These are phyloP conservation scores for Teratosphaeriaceae sp. DNA, from an alignment of 2,329 filamentous ascomycete genomes.

Conservation along the genomic window DNA sequence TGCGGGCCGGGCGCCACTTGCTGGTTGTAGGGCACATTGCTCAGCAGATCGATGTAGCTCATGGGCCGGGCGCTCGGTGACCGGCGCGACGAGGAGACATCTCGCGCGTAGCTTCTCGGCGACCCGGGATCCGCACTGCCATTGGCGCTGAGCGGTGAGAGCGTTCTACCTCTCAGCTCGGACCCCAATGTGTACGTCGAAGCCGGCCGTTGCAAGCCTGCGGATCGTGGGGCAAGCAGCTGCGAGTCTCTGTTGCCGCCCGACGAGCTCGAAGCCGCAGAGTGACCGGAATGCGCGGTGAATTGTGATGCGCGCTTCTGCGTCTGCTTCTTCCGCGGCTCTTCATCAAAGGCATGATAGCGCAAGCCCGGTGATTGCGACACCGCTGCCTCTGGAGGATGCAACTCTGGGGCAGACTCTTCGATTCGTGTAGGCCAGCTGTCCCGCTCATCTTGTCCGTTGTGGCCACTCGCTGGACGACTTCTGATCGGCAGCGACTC, in stretches of 20 bases:
- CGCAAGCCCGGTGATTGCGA: constrained; percentile 40
- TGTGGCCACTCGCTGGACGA: constrained; percentile 12
- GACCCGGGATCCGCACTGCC: constrained; percentile 31
- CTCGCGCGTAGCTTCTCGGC: constrained; percentile 38
- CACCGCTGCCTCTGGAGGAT: constrained; percentile 17
- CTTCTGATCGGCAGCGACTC: constrained; percentile 16
- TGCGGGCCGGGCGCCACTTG: constrained; percentile 57
- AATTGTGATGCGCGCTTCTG: constrained; percentile 24
- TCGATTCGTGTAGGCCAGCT: constrained; percentile 16
- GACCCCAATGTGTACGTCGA: constrained; percentile 72
- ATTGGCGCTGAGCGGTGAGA: constrained; percentile 46
- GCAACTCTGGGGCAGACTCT: constrained; percentile 17
- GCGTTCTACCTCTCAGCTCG: constrained; percentile 59
- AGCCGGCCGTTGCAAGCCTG: constrained; percentile 50
- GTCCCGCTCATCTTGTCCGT: too few relatives aligned
- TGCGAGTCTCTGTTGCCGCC: constrained; percentile 17
- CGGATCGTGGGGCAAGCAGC: constrained; percentile 19
- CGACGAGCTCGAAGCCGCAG: constrained; percentile 24
- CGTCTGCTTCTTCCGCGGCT: constrained; percentile 17
- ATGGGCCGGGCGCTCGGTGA: constrained; percentile 53
- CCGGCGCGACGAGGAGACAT: constrained; percentile 45
- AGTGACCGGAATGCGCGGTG: constrained; percentile 16
- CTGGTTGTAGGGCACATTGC: constrained; percentile 68
- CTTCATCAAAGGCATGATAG: constrained; percentile 43
- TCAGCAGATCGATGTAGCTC: constrained; percentile 57